phyloP scores from a whole-genome alignment of 2,329 filamentous ascomycete genomes.

The Penicillium sp. region DNA sequence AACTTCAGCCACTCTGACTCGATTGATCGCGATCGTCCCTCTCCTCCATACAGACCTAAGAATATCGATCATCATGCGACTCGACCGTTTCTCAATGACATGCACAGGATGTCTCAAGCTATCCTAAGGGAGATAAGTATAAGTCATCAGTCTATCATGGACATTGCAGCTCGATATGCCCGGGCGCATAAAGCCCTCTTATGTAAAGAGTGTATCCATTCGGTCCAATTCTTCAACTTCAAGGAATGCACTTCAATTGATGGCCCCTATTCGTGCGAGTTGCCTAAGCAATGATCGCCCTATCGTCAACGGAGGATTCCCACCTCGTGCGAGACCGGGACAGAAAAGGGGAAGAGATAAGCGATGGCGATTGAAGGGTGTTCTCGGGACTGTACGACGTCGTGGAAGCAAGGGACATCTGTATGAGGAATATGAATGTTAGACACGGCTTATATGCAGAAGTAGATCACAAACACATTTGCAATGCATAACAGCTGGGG shows the following conservation, averaged over 20 bases:
- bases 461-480: slow-evolving; percentile 17
- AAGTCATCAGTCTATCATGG: background rate
- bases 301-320: slow-evolving; percentile 9
- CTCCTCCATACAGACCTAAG: background rate
- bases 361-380: background rate
- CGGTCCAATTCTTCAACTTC: background rate
- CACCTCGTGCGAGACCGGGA: slow-evolving; percentile 11
- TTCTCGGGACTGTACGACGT: slow-evolving; percentile 15
- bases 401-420: slow-evolving; percentile 19
- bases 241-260: slow-evolving; percentile 5
- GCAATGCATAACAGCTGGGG: background rate
- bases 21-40: background rate
- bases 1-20: slow-evolving; percentile 19
- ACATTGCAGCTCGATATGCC: slow-evolving; percentile 1
- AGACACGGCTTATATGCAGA: slow-evolving; percentile 16
- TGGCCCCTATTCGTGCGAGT: slow-evolving; percentile 1
- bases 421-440: slow-evolving; percentile 16
- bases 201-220: background rate
- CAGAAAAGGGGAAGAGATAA: slow-evolving; percentile 8
- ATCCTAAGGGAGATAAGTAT: background rate
- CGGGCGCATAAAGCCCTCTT: background rate
- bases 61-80: slow-evolving; percentile 16
- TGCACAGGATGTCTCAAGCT: slow-evolving; percentile 3
- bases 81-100: slow-evolving; percentile 21
- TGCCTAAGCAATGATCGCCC: slow-evolving; percentile 11